Evolutionary conservation across 306 rosid genomes (phyloP), one percentile per base, ranked within the genome.

Genomic region (Echinosophora koreensis): DNA sequence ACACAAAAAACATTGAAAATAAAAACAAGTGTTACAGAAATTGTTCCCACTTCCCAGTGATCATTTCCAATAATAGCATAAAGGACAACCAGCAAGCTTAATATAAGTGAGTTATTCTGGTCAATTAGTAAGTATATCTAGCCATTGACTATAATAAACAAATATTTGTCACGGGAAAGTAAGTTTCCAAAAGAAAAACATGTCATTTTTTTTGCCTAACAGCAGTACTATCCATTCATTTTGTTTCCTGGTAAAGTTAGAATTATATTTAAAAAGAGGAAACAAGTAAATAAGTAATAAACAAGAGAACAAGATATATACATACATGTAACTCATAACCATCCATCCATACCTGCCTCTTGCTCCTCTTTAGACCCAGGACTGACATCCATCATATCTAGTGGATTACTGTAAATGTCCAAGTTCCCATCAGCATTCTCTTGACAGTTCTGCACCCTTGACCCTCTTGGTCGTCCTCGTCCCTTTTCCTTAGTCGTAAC

Each of bases 351-450:
- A 66, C 77, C 83, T 28, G 54, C 37, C 39, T 50, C 68, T 2
- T 57, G 76, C 46, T 18, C 70, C 67, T 77, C 77, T 27, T 57
- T 46, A 65, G 12, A 17, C 51, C 16, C 64, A 60, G 5, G 16
- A 44, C 51, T 35, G 30, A 42, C 69, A 11, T 69, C 77, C 69
- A 52, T 34, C 38, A 7, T 5, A 42, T 73, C 62, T 60, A 72
- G 64, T 7, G 46, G 80, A 83, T 46, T 55, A 52, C 3, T 27
- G 22, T 12, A 6, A 9, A 22, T 17, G 22, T 34, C 56, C 1
- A 35, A 57, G 61, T 71, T 50, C 15, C 57, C 14, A 35, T 76
- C 67, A 1, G 72, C 68, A 65, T 37, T 84, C 67, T 59, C 66
- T 59, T 41, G 56, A 67, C 44, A 59, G 34, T 57, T 71, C 61